phyloP scores from a whole-genome alignment of 306 rosid genomes.

The Dicorynia guianensis region DNA sequence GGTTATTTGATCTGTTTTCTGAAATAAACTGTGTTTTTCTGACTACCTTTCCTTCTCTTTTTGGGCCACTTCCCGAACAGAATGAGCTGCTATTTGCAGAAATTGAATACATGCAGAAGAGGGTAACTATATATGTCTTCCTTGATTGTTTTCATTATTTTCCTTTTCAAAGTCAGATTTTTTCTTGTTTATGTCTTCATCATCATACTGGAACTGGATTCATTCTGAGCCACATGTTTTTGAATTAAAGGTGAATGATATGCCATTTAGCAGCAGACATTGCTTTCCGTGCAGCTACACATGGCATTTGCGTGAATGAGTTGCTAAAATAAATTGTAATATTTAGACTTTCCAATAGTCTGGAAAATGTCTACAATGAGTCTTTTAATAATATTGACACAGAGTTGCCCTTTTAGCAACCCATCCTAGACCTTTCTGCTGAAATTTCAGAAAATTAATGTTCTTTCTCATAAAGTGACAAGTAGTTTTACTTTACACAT shows the following conservation, averaged over 20 bases:
- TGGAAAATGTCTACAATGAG: no score
- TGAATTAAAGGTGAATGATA: background rate
- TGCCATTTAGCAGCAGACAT: background rate
- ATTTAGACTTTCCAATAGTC: no score
- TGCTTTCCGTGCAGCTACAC: background rate
- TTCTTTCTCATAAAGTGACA: no score
- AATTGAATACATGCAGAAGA: conserved; percentile 85
- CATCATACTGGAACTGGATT: background rate
- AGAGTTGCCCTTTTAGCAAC: no score
- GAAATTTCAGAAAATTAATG: no score
- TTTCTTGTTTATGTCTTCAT: background rate
- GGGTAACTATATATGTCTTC: conserved; percentile 38
- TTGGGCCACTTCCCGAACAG: conserved; percentile 51
- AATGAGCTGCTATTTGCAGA: conserved; percentile 83
- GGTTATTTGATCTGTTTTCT: background rate
- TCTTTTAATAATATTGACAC: no score
- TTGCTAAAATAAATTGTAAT: no score
- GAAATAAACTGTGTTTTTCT: conserved; percentile 4
- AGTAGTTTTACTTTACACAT: no score
- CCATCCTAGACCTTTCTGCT: no score
- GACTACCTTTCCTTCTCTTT: conserved; percentile 8
- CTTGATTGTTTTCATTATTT: background rate
- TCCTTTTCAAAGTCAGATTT: background rate
- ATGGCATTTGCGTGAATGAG: background rate
- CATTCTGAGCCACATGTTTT: background rate